Conservation (phyloP, 495 filamentous ascomycete genomes). For the Aspergillus sclerotioniger region DNA sequence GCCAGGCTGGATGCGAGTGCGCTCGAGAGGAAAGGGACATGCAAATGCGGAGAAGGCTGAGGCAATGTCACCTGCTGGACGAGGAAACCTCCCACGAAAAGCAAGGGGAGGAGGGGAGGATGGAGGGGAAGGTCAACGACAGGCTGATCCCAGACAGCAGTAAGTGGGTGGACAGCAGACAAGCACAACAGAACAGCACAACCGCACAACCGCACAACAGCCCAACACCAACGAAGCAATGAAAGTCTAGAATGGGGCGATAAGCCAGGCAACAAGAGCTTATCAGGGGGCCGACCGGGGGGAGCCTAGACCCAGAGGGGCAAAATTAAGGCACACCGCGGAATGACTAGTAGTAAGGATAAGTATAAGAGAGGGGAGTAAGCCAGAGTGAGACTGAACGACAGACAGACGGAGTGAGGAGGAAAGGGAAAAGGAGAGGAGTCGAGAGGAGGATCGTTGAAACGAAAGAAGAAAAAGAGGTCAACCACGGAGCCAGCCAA, state of each 20-base stretch:
- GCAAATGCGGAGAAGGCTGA: neutral
- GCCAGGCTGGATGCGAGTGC: neutral
- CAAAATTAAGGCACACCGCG: conserved; percentile 8
- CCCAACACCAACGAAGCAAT: neutral
- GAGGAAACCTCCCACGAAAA: too few relatives aligned
- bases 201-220: too few relatives aligned
- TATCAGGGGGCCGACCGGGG: conserved; percentile 18
- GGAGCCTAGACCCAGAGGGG: conserved; percentile 3
- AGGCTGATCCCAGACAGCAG: neutral
- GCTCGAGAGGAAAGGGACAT: neutral
- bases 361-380: conserved; percentile 7
- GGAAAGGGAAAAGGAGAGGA: conserved; percentile 6
- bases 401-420: conserved; percentile 2
- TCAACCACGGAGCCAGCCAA: conserved; percentile 1
- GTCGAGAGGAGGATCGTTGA: too few relatives aligned
- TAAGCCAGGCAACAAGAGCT: conserved; percentile 20
- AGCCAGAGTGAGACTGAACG: conserved; percentile 2
- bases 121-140: neutral
- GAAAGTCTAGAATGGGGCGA: conserved; percentile 20
- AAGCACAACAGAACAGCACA: conserved; percentile 10
- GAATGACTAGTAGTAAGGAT: neutral
- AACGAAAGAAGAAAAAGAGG: conserved; percentile 14
- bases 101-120: too few relatives aligned
- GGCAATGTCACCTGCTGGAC: neutral
- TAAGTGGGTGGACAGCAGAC: neutral